Evolutionary conservation across 2,329 filamentous ascomycete genomes (phyloP), one percentile per base, ranked within the genome.

Genomic region (Aspergillus carbonarius): DNA sequence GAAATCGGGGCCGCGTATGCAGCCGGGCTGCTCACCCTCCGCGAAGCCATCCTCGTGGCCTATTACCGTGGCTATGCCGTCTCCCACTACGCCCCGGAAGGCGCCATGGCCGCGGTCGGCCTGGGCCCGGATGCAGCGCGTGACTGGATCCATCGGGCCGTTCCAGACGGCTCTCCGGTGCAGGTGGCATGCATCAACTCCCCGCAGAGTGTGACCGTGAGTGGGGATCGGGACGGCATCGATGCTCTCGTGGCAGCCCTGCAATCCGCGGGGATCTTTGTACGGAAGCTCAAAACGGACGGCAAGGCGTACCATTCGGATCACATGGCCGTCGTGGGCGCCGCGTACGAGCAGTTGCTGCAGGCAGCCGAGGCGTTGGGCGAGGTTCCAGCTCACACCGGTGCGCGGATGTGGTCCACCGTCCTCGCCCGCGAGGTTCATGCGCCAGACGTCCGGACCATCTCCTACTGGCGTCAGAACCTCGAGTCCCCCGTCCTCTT

Each of bases 1-100:
- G 72, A 74, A 34, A 72, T 81, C 12, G 60, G 23, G 1, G 60
- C 58, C 0, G 60, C 58, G 5, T 64, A 52, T 46, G 55, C 58
- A 4, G 58, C 58, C 10, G 53, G 55, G 17, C 17, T 44, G 12
- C 17, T 44, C 12, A 17, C 12, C 18, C 17, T 44, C n/a, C 40
- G 40, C 13, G 40, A 44, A 15, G 40, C 40, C 10, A 44, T 44
- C 18, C 17, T 25, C 20, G n/a, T 44, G 17, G 40, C 40, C 3
- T 44, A 44, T 20, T 44, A 23, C 18, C 40, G 40, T 3, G 40
- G 40, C 6, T 20, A 20, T 25, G 40, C 40, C 9, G 40, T 44
- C 7, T 12, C 40, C 40, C 17, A 44, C 17, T 44, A 10, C 40
- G 40, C 40, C 12, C 40, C 40, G 7, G n/a, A 18, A 12, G 40